Conservation (phyloP, 345 rosid genomes). For the Anastatica hierochuntica region DNA sequence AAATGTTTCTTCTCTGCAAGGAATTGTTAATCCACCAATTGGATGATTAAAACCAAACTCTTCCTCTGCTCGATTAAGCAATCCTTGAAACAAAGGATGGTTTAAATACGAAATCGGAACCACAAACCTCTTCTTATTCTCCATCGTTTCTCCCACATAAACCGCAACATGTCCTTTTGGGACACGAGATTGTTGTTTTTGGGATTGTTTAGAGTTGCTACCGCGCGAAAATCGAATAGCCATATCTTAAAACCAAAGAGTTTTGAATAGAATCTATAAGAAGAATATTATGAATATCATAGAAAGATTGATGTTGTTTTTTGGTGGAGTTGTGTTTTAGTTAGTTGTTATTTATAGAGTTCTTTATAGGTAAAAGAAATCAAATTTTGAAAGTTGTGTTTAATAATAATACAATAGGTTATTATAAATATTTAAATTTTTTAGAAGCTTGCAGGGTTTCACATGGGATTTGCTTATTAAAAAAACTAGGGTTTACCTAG, state of each 20-base stretch:
- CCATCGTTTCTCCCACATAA: slow-evolving; percentile 34
- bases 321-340: slow-evolving; percentile 11
- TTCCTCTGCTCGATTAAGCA: slow-evolving; percentile 38
- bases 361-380: slow-evolving; percentile 5
- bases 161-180: slow-evolving; percentile 40
- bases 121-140: slow-evolving; percentile 30
- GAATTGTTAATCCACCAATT: slow-evolving; percentile 40
- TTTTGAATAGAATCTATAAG: no score
- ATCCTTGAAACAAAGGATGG: slow-evolving; percentile 33
- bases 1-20: slow-evolving; percentile 34
- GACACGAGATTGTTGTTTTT: slow-evolving; percentile 25
- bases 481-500: slow-evolving; percentile 24
- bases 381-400: no score
- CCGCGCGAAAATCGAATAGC: slow-evolving; percentile 26
- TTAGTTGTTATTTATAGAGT: slow-evolving; percentile 26
- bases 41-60: slow-evolving; percentile 46
- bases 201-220: slow-evolving; percentile 19
- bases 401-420: no score
- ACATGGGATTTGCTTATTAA: slow-evolving; percentile 22
- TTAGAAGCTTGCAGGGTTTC: slow-evolving; percentile 16
- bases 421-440: slow-evolving; percentile 2
- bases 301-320: neutral
- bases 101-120: slow-evolving; percentile 38
- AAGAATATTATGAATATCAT: no score
- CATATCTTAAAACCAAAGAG: slow-evolving; percentile 7